Evolutionary conservation across 1,284 basidiomycete species (phyloP), one percentile per base, ranked within the genome.

Genomic region (Cutaneotrichosporon cavernicola): DNA sequence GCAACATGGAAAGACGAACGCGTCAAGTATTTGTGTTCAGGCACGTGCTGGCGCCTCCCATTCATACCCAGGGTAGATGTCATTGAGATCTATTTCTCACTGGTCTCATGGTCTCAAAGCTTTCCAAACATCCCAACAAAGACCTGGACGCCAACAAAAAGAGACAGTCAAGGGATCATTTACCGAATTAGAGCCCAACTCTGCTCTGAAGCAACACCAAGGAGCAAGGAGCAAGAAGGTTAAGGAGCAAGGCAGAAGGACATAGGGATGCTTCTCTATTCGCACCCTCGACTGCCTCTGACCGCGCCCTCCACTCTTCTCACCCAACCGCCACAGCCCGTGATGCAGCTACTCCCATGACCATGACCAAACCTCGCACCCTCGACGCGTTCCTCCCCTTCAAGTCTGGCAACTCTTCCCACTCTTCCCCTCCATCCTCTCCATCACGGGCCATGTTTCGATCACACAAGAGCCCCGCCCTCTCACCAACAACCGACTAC

Each of bases 371-470:
- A 13, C 30, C 51, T 7, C 51, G 31, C 49, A 22, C 49, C 13
- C 18, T 56, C 21, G 10, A 36, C 36, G 21, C 38, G 26, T 46
- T 56, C 8, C 55, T 43, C 4, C 38, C 55, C 13, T 43, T 56
- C 55, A 56, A 56, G 8, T 30, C 36, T 14, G 6, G 21, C 36
- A 56, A 22, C 8, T 56, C 55, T 56, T 40, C 13, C 36, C 22
- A 56, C 38, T 18, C 36, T 43, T 53, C 51, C 9, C 51, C 51
- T n/a, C 51, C 51, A 50, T n/a, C 47, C 52, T 36, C 53, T 13
- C 51, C 32, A n/a, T 34, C 51, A 4, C 53, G 18, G 22, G 49
- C 47, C 57, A 80, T 80, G 78, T 80, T 80, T 73, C 78, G 76
- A 64, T 72, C 73, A 2, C 14, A 34, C 14, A 75, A 74, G 56